Percentiles rank a stretch among this genome's conserved stretches.
Conservation (phyloP, 129 eudicot species). For the Artemisia annua region DNA sequence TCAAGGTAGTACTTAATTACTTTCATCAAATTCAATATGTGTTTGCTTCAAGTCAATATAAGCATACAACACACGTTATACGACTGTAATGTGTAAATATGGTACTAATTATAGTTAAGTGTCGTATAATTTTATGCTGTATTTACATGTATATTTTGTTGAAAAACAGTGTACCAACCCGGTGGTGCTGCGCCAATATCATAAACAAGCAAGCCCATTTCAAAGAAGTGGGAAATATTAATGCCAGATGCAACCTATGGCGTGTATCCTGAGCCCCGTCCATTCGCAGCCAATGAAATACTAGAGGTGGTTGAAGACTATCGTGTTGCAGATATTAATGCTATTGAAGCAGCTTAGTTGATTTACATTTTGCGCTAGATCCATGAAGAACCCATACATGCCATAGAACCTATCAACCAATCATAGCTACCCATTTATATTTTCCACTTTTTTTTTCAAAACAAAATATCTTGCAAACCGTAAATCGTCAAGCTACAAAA, state of each 20-base stretch:
- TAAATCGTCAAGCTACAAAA: too few species aligned
- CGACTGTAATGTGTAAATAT: too few species aligned
- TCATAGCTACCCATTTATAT: too few species aligned
- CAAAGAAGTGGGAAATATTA: constrained; percentile 79
- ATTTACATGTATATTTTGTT: background rate
- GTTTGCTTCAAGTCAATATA: background rate
- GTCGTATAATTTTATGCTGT: background rate
- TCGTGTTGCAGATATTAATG: constrained; percentile 77
- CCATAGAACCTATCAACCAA: too few species aligned
- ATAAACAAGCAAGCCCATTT: constrained; percentile 74
- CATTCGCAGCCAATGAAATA: constrained; percentile 58
- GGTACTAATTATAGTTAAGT: too few species aligned
- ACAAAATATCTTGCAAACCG: too few species aligned
- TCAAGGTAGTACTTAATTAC: constrained; percentile 41
- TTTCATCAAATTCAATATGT: background rate
- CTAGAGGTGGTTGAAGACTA: constrained; percentile 62
- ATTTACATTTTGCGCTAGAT: background rate
- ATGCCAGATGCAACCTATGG: constrained; percentile 73
- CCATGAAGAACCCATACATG: too few species aligned
- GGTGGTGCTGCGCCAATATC: constrained; percentile 71
- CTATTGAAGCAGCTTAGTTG: constrained; percentile 76
- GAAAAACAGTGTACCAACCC: constrained; percentile 69
- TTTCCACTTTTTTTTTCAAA: too few species aligned
- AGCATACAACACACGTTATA: too few species aligned
- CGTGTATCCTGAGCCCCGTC: constrained; percentile 63